Conservation (phyloP, 23 red algal species). For the Gracilaria domingensis region DNA sequence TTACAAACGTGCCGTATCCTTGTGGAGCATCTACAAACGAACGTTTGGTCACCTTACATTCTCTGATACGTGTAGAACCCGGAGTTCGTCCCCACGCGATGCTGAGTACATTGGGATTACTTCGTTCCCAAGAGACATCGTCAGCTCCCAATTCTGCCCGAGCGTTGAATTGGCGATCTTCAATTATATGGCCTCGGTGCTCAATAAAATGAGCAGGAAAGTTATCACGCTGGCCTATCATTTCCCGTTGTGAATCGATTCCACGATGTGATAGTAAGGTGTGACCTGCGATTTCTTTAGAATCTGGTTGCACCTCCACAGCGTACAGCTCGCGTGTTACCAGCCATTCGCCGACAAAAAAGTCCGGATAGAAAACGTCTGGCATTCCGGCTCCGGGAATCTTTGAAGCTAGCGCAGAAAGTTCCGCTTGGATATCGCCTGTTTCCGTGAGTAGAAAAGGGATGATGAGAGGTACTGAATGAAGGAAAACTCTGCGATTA, state of each 20-base stretch:
- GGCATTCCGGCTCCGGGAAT: slow-evolving; percentile 74
- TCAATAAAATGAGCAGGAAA: slow-evolving; percentile 43
- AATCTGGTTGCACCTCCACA: slow-evolving; percentile 16
- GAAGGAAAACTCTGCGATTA: not conserved
- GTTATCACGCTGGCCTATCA: slow-evolving; percentile 34
- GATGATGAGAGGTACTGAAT: not conserved
- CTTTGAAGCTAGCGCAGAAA: slow-evolving; percentile 55
- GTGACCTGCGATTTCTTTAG: slow-evolving; percentile 18
- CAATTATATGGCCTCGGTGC: slow-evolving; percentile 66
- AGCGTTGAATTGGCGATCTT: slow-evolving; percentile 61
- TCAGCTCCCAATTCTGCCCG: slow-evolving; percentile 38
- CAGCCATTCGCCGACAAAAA: slow-evolving; percentile 61
- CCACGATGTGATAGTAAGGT: slow-evolving; percentile 14
- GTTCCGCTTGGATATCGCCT: slow-evolving; percentile 40
- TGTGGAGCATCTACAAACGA: slow-evolving; percentile 64
- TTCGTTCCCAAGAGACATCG: slow-evolving; percentile 12
- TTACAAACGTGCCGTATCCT: slow-evolving; percentile 68
- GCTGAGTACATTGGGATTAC: slow-evolving; percentile 73
- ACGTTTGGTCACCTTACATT: slow-evolving; percentile 79
- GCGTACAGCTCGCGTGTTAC: slow-evolving; percentile 57
- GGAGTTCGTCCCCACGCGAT: slow-evolving; percentile 2
- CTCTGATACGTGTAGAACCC: slow-evolving; percentile 20
- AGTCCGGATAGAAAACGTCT: slow-evolving; percentile 74
- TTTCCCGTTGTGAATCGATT: slow-evolving; percentile 19
- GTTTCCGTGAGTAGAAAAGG: not conserved